Evolutionary conservation across 345 rosid species (phyloP), one percentile per base, ranked within the genome.

Genomic region (Brassica nigra): DNA sequence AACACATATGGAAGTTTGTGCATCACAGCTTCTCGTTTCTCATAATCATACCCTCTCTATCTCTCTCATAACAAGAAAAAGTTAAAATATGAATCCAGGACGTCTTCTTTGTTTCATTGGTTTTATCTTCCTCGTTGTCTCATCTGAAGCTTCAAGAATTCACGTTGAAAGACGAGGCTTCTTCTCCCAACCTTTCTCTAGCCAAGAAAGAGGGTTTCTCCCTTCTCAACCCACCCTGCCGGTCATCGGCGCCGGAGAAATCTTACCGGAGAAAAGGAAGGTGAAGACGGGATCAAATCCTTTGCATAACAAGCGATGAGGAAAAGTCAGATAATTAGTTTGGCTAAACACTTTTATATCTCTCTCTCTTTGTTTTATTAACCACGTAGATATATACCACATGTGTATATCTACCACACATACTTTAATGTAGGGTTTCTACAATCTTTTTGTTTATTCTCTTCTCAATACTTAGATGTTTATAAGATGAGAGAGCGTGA

Each of bases 261-360:
- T 73, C 6, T 7, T 67, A n/a, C 70, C 82, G 55, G 82, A 73
- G 69, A 79, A 79, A 79, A 42, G 82, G 42, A 79, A 79, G 78
- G 82, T 79, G 7, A 79, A 73, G 58, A 79, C 82, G 1, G 82
- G 82, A 33, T 67, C 82, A 15, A 79, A 79, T 11, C 82, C 82
- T 59, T 68, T 79, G 39, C 82, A 79, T 47, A 79, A 79, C 47
- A 79, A 34, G 44, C 52, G 82, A 66, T 57, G 73, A 78, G 4
- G 16, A 44, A n/a, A 14, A 59, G 58, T 52, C 58, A n/a, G 58
- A 52, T 52, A 18, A 47, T 37, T 73, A 58, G 77, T 73, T 28
- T 1, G 1, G 1, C 5, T 79, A 70, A 44, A 62, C 49, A 44
- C 36, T 11, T 1, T 44, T 12, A 44, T 44, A 9, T 29, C 9